Base-by-base conservation (phyloP, 805 yeast genomes). In the Metschnikowia lochheadii region DNA sequence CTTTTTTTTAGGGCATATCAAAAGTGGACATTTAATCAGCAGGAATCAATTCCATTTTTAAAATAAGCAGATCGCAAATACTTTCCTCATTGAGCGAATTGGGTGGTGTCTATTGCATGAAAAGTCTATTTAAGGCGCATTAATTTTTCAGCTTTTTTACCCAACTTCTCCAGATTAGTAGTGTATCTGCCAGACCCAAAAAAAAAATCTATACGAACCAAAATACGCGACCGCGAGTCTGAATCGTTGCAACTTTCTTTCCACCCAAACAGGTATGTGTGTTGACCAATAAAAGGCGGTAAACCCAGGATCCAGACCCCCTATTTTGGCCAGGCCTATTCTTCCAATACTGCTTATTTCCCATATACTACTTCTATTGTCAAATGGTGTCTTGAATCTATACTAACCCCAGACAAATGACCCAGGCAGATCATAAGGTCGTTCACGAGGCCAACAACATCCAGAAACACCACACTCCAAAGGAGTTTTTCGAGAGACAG, bases 401-500 rank as follows among this genome's bases (percentile, higher is more conserved):
- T 45, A 50, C 55, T 52, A 52, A 53, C 46, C 48, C 7, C 36
- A 34, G 40, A 46, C 42, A 40, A 67, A 67, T 66, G 70, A 66
- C 66, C 52, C 53, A 61, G 48, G 56, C 58, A 39, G 51, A 54
- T 31, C 83, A 79, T 60, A 48, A 69, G 45, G 78, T 80, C 49
- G 86, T 81, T 48, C 85, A 81, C 62, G 86, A 82, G 68, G 85
- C 85, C 57, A 81, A 82, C 66, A 67, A 72, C 49, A 70, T 78
- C 52, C 61, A 58, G 40, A 70, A 74, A 43, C 77, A 77, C 60
- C 77, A 70, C 49, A 80, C 85, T 37, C 86, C 86, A 18, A 54
- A 67, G 56, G 78, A 74, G 47, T 82, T 82, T 64, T 82, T 63
- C 59, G 73, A 75, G 48, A 80, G 77, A 64, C 84, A 81, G 61